Evolutionary conservation across 257 asterid genomes (phyloP), one percentile per base, ranked within the genome.

Genomic region (Hygrophila difformis): DNA sequence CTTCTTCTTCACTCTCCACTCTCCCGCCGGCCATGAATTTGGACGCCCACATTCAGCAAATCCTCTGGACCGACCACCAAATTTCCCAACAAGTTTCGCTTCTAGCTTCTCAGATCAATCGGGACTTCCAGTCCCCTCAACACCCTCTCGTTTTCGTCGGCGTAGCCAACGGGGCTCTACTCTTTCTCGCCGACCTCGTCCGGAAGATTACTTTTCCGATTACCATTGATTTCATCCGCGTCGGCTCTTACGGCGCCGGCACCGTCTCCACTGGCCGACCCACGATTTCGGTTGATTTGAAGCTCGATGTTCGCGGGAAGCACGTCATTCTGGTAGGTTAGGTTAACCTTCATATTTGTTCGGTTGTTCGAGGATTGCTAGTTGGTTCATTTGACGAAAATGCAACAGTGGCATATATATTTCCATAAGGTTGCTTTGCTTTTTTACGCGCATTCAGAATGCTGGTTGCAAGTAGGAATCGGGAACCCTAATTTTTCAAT

Each of bases 131-230:
- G 49, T 5, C 53, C 47, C 15, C 13, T 22, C 14, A 37, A 21
- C 56, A 56, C 2, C 44, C 72, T 64, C 91, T 94, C 0, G 88
- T 66, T 28, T 4, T 79, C 0, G 93, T 89, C 13, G 98, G 94
- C 1, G 96, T 89, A n/a, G 96, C 96, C 51, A 85, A 93, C 42
- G 96, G 96, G 12, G 98, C 94, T 0, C 72, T 89, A 58, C 50
- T 89, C 12, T 89, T 89, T 67, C 55, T 85, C 19, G 96, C 94
- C 7, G 98, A 89, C 64, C 93, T 89, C 16, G 94, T 72, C 10
- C 62, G 96, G 60, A 55, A 73, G 44, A 71, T 85, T 50, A 73
- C 60, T 12, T 67, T 85, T 1, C 83, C 94, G 45, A 31, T 85
- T 26, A 44, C 73, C 6, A 87, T 89, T 11, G 98, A 89, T 63